Evolutionary conservation across 2,329 filamentous ascomycete genomes (phyloP).

Genomic region (Elsinoe arachidis): DNA sequence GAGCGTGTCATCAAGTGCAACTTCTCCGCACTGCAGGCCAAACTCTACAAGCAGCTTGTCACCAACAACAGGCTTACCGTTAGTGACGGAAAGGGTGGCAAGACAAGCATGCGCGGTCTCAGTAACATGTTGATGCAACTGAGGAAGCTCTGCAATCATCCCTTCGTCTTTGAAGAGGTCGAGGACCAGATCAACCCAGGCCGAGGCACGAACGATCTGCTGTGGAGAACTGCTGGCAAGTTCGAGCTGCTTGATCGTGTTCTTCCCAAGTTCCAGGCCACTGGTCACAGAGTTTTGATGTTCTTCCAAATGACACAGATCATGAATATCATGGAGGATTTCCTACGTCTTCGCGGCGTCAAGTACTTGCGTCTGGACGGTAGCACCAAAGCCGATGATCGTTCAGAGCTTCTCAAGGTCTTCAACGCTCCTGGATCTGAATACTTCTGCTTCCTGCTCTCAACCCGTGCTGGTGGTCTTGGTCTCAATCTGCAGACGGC

Average conservation of each 20-base stretch:
- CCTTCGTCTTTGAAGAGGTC: constrained; percentile 95
- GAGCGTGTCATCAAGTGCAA: constrained; percentile 99
- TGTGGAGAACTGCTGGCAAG: constrained; percentile 95
- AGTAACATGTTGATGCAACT: constrained; percentile 99
- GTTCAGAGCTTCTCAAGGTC: constrained; percentile 75
- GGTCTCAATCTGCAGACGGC: constrained; percentile 95
- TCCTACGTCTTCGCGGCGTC: constrained; percentile 72
- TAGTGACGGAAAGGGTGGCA: constrained; percentile 89
- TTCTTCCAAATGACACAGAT: constrained; percentile 99
- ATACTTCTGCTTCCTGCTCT: constrained; percentile 98
- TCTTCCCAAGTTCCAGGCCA: constrained; percentile 83
- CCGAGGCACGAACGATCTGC: constrained; percentile 77
- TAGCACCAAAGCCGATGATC: constrained; percentile 95
- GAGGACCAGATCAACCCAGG: constrained; percentile 96
- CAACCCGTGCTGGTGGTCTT: constrained; percentile 93
- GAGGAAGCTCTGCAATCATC: constrained; percentile 97
- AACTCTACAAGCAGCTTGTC: constrained; percentile 94
- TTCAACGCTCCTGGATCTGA: constrained; percentile 88
- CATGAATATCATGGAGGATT: constrained; percentile 99
- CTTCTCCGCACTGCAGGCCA: constrained; percentile 87
- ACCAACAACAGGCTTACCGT: constrained; percentile 92
- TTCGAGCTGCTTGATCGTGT: constrained; percentile 92
- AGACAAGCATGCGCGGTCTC: constrained; percentile 84
- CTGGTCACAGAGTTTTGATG: constrained; percentile 93
- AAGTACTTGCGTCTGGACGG: constrained; percentile 89